Evolutionary conservation across 1,284 basidiomycete species (phyloP), one percentile per base, ranked within the genome.

Genomic region (Rhodotorula sp.): DNA sequence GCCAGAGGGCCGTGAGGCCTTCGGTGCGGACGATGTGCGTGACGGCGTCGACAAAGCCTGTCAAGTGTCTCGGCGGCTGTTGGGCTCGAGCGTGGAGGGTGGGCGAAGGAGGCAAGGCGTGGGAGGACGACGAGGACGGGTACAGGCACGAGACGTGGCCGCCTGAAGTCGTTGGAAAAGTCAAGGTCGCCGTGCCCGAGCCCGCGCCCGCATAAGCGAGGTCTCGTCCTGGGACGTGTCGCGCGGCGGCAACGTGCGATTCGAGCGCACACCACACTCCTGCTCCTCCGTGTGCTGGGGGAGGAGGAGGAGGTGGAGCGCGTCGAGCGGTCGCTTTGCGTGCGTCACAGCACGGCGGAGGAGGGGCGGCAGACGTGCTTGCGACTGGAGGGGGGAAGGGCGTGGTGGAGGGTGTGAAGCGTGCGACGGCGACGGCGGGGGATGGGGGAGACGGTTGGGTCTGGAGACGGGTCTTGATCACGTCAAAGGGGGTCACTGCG

Each of bases 401-500:
- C 8, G 49, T 52, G 49, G 67, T 66, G 32, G 54, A 52, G 29
- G 29, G 32, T 34, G 44, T n/a, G 49, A 32, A 58, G 54, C 20
- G 47, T 52, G 22, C 13, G 71, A 56, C 11, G n/a, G n/a, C n/a
- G n/a, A n/a, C n/a, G n/a, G n/a, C n/a, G 75, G 67, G 6, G 68
- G 66, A 13, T 1, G 39, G 22, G 24, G 10, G 51, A 13, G 39
- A 27, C 19, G 69, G 32, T 39, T 62, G 52, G 52, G 67, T 78
- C 64, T 78, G 77, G 17, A 78, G 58, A 13, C 93, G 86, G 29
- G 93, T 95, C 81, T 95, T 95, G 76, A 95, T 86, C 65, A 95
- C 91, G 80, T 95, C 92, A 79, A 95, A 94, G 5, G 92, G 92
- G 9, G 92, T 95, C 93, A 95, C 91, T 94, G 79, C 22, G 34